phyloP scores from a whole-genome alignment of 2,329 filamentous ascomycete species.

The Nemania sp. region DNA sequence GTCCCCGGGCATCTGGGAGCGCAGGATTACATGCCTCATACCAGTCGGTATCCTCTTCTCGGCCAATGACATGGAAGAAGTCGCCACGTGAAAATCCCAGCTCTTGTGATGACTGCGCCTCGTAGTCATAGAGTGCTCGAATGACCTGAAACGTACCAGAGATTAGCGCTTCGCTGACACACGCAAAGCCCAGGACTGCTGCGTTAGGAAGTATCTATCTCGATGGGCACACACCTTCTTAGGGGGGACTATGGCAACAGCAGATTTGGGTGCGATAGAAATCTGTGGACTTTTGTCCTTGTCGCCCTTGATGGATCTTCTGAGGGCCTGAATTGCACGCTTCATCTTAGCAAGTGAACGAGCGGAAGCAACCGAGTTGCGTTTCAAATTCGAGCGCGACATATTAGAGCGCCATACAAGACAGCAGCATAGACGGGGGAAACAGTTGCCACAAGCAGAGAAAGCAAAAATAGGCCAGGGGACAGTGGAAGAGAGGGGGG shows the following conservation, averaged over 20 bases:
- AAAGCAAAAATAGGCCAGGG: constrained; percentile 7
- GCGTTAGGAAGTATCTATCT: not conserved
- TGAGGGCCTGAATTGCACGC: constrained; percentile 68
- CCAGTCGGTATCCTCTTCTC: constrained; percentile 94
- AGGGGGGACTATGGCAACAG: constrained; percentile 85
- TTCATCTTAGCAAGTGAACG: constrained; percentile 43
- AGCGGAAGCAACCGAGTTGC: constrained; percentile 32
- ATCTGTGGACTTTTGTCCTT: constrained; percentile 76
- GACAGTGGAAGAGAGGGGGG: not conserved
- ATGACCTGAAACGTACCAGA: constrained; percentile 70
- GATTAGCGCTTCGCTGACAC: constrained; percentile 28
- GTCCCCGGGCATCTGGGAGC: constrained; percentile 81
- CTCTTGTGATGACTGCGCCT: constrained; percentile 75
- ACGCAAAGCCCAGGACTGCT: not conserved
- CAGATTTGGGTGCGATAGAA: constrained; percentile 81
- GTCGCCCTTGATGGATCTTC: constrained; percentile 88
- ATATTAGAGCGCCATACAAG: constrained; percentile 29
- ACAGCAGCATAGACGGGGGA: constrained; percentile 19
- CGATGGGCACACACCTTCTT: constrained; percentile 73
- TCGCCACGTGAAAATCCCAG: constrained; percentile 93
- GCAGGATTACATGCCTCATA: constrained; percentile 98
- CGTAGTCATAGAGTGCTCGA: constrained; percentile 92
- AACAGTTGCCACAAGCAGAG: constrained; percentile 23
- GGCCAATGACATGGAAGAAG: constrained; percentile 96
- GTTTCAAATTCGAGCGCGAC: constrained; percentile 32